phyloP scores from a whole-genome alignment of 257 asterid species.

The Penstemon newberryi region DNA sequence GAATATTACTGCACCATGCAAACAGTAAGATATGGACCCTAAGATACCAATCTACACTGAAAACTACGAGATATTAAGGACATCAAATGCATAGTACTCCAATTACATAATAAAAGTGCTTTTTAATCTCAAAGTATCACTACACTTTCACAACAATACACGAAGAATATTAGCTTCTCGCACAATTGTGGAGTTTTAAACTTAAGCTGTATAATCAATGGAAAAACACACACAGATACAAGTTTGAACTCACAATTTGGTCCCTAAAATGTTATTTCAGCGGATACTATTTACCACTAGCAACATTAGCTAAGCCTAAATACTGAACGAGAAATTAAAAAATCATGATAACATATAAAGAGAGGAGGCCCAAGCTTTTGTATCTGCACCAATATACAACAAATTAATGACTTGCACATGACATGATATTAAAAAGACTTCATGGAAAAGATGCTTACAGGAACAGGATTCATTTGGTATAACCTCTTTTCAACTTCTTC shows the following conservation, averaged over 20 bases:
- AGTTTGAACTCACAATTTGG: too few species aligned
- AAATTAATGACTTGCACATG: not conserved
- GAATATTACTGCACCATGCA: not conserved
- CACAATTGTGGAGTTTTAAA: not conserved
- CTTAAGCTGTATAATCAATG: too few species aligned
- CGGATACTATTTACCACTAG: too few species aligned
- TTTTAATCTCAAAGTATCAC: not conserved
- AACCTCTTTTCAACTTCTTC: constrained; percentile 93
- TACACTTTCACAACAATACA: not conserved
- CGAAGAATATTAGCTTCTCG: not conserved
- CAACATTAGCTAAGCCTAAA: too few species aligned
- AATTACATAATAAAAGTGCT: not conserved
- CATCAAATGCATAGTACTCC: not conserved
- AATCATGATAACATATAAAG: too few species aligned
- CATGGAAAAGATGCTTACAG: constrained; percentile 54
- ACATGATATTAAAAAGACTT: constrained; percentile 7
- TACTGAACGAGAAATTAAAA: too few species aligned
- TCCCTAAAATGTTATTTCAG: too few species aligned
- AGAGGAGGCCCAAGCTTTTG: too few species aligned
- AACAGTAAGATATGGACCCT: not conserved
- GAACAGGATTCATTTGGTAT: constrained; percentile 70
- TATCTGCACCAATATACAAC: too few species aligned
- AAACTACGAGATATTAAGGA: not conserved
- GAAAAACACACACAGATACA: too few species aligned
- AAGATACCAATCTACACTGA: not conserved